Conservation (phyloP, 352 stramenopile genomes). For the Globisporangium echinulatum region DNA sequence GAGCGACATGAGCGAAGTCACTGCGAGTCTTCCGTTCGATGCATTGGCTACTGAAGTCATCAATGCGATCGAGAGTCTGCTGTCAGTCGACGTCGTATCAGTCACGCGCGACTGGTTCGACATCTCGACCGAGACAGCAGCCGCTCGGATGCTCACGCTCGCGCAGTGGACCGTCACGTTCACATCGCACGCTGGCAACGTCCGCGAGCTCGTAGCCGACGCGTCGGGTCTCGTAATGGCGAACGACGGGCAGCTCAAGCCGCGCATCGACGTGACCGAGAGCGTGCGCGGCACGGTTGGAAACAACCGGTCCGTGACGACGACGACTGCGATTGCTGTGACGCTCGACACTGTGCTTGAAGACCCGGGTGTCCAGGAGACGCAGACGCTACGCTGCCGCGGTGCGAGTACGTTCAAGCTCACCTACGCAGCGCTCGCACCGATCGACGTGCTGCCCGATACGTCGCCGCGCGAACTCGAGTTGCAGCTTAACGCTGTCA, state of each 20-base stretch:
- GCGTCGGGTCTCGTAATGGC: constrained; percentile 29
- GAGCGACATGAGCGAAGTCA: constrained; percentile 38
- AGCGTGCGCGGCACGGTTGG: constrained; percentile 43
- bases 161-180: constrained; percentile 78
- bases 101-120: constrained; percentile 76
- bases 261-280: constrained; percentile 47
- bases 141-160: constrained; percentile 28
- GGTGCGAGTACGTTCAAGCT: constrained; percentile 43
- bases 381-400: constrained; percentile 55
- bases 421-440: constrained; percentile 17
- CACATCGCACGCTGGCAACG: constrained; percentile 37
- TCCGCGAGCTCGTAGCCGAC: constrained; percentile 41
- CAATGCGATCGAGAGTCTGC: constrained; percentile 69
- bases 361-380: constrained; percentile 62
- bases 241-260: constrained; percentile 41
- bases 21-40: constrained; percentile 57
- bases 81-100: constrained; percentile 68
- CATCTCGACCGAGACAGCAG: constrained; percentile 31
- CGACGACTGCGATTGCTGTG: constrained; percentile 46
- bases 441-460: constrained; percentile 25
- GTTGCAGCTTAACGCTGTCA: constrained; percentile 42
- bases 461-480: constrained; percentile 45
- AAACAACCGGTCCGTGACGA: constrained; percentile 61
- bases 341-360: constrained; percentile 42
- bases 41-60: constrained; percentile 42